Evolutionary conservation across 768 basidiomycete genomes (phyloP).

Genomic region (Lactarius trivialis): DNA sequence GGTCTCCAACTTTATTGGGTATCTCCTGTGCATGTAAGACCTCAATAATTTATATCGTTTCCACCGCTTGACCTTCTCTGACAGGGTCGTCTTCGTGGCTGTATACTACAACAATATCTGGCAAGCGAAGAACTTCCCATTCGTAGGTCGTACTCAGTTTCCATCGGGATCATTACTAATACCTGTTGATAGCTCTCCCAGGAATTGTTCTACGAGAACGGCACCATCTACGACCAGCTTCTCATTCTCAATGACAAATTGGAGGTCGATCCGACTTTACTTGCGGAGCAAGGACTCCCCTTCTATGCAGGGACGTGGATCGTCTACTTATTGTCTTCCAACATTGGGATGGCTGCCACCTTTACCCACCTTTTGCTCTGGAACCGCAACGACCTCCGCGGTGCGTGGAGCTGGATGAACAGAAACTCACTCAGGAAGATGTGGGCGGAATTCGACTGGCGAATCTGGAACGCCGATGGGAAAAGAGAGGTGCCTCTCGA

Average conservation of each 20-base stretch:
- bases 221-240: constrained; percentile 25
- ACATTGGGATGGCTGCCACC: constrained; percentile 45
- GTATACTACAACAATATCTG: constrained; percentile 29
- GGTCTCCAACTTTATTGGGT: constrained; percentile 45
- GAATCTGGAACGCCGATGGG: constrained; percentile 36
- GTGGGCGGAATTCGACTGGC: constrained; percentile 35
- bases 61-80: background rate
- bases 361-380: constrained; percentile 43
- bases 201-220: constrained; percentile 26
- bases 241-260: constrained; percentile 34
- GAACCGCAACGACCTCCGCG: constrained; percentile 40
- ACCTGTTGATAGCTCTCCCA: constrained; percentile 23
- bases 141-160: constrained; percentile 1
- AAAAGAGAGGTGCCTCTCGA: constrained; percentile 28
- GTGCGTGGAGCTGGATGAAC: constrained; percentile 42
- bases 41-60: background rate
- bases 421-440: constrained; percentile 33
- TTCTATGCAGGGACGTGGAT: constrained; percentile 47
- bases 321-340: constrained; percentile 38
- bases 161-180: background rate
- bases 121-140: constrained; percentile 22
- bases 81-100: constrained; percentile 25
- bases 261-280: constrained; percentile 37
- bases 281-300: constrained; percentile 39
- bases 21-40: constrained; percentile 45